Conservation (phyloP, 495 filamentous ascomycete genomes). For the Xylaria castorea region DNA sequence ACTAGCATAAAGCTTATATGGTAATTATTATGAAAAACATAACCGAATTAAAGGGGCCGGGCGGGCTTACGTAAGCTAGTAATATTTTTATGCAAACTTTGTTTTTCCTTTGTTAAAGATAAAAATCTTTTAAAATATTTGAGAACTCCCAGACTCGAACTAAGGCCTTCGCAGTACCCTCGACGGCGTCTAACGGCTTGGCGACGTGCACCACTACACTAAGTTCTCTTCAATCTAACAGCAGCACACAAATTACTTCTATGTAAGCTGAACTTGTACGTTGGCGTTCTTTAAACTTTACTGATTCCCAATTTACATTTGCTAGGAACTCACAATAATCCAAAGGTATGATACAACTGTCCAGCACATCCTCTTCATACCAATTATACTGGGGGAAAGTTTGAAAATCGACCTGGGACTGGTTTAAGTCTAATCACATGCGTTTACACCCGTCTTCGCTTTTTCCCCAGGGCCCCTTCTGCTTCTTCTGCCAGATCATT, state of each 20-base stretch:
- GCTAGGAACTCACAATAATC: slow-evolving; percentile 9
- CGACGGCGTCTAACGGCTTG: neutral
- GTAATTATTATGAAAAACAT: neutral
- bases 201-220: neutral
- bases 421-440: neutral
- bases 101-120: too few relatives aligned
- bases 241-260: too few relatives aligned
- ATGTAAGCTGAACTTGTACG: neutral
- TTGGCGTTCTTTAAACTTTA: slow-evolving; percentile 6
- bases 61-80: neutral
- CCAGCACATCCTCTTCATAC: neutral
- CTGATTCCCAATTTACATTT: slow-evolving; percentile 10
- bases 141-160: neutral
- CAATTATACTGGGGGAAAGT: neutral
- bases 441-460: neutral
- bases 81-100: too few relatives aligned
- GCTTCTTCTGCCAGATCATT: neutral
- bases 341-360: neutral
- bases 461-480: neutral
- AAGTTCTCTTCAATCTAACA: neutral
- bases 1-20: neutral
- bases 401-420: slow-evolving; percentile 10
- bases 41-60: neutral
- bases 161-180: neutral
- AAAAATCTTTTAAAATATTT: neutral